Percentiles rank a stretch among this genome's conserved stretches.
Evolutionary conservation across 1,284 basidiomycete species (phyloP).

Genomic region (Cystobasidium slooffiae): DNA sequence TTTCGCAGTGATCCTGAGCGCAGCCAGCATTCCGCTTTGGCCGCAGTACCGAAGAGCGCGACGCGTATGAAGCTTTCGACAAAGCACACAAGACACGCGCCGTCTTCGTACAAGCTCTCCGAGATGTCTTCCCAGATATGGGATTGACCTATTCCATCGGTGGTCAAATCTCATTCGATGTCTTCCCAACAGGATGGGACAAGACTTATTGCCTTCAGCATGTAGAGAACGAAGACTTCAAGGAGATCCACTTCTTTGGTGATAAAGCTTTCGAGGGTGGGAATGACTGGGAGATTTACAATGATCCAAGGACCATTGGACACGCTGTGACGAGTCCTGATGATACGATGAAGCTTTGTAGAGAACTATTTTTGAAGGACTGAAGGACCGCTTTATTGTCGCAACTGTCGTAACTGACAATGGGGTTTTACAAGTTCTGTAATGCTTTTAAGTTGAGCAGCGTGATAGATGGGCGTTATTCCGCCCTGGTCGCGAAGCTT

Average conservation of each 20-base stretch:
- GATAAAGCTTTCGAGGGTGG: constrained; percentile 90
- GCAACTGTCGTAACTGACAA: neutral
- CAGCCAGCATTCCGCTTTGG: neutral
- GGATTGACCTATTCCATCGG: constrained; percentile 91
- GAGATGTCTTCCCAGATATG: constrained; percentile 81
- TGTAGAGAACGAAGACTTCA: constrained; percentile 81
- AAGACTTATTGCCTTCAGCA: constrained; percentile 90
- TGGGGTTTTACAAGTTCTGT: neutral
- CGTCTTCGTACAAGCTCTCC: constrained; percentile 77
- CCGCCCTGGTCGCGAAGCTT: too few relatives aligned
- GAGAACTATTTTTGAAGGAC: constrained; percentile 66
- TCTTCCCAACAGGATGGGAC: constrained; percentile 78
- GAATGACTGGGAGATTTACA: constrained; percentile 93
- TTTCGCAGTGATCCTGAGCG: neutral
- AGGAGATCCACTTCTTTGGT: constrained; percentile 97
- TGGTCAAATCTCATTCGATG: constrained; percentile 96
- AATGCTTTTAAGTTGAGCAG: too few relatives aligned
- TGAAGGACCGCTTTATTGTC: neutral
- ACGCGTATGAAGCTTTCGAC: constrained; percentile 78
- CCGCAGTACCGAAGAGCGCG: constrained; percentile 69
- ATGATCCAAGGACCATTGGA: constrained; percentile 80
- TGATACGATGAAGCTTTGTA: constrained; percentile 74
- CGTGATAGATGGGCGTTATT: too few relatives aligned
- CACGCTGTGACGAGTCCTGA: constrained; percentile 77
- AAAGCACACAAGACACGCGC: constrained; percentile 77